A percentile compares a stretch with the other conserved stretches of the same genome.
Evolutionary conservation across 2,329 filamentous ascomycete genomes (phyloP).

Genomic region (Penicillium sp.): DNA sequence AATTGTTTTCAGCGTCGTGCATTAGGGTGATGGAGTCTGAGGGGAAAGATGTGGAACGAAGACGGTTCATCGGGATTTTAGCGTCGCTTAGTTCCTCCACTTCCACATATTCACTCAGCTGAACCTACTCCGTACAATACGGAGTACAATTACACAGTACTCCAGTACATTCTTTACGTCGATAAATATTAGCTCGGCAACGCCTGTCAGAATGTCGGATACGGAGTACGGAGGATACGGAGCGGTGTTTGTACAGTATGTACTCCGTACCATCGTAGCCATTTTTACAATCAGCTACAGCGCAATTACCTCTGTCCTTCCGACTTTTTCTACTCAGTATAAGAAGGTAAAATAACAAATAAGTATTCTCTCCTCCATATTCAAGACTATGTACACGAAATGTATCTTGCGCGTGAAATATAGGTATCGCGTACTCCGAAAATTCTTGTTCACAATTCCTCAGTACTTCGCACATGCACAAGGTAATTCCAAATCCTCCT

Average conservation of each 20-base stretch:
- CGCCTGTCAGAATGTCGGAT: background rate
- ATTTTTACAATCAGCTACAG: too few relatives aligned
- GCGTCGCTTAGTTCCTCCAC: background rate
- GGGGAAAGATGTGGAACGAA: background rate
- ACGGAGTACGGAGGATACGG: background rate
- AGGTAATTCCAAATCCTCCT: background rate
- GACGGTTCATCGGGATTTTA: slow-evolving; percentile 2
- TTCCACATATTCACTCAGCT: background rate
- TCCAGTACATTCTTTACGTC: too few relatives aligned
- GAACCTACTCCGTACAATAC: background rate
- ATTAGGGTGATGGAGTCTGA: slow-evolving; percentile 14
- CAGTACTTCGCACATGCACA: background rate
- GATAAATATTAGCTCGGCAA: background rate
- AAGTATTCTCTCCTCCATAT: too few relatives aligned
- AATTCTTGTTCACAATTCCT: too few relatives aligned
- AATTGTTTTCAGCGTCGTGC: slow-evolving; percentile 12
- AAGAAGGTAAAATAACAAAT: too few relatives aligned
- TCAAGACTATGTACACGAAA: too few relatives aligned
- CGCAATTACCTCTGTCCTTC: too few relatives aligned
- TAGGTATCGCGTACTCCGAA: too few relatives aligned
- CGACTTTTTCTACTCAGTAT: too few relatives aligned
- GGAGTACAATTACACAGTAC: background rate
- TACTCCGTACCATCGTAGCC: too few relatives aligned
- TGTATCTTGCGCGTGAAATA: too few relatives aligned
- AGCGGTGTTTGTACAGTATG: too few relatives aligned